Evolutionary conservation across 164 flowering plant species (phyloP).

Genomic region (Nymphaea colorata): DNA sequence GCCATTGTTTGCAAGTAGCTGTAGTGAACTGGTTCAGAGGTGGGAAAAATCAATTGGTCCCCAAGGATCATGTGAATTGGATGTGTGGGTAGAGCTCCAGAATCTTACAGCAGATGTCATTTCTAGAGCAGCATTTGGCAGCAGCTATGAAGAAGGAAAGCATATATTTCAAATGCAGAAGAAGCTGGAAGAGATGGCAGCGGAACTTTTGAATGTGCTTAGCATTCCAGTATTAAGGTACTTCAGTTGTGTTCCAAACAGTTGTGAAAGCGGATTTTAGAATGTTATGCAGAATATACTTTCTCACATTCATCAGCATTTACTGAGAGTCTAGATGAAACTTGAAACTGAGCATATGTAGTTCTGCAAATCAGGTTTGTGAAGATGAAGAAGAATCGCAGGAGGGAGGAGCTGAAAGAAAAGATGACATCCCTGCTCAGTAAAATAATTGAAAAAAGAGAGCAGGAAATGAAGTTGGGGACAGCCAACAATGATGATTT

Average conservation of each 20-base stretch:
- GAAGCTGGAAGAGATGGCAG: slow-evolving; percentile 5
- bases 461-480: slow-evolving; percentile 6
- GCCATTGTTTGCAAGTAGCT: slow-evolving; percentile 14
- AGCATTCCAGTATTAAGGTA: no score
- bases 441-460: slow-evolving; percentile 9
- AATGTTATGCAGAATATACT: no score
- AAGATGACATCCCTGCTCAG: slow-evolving; percentile 2
- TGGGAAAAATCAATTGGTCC: slow-evolving; percentile 13
- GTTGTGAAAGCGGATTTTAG: slow-evolving; percentile 3
- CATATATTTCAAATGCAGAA: slow-evolving; percentile 16
- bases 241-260: background rate
- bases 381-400: slow-evolving; percentile 9
- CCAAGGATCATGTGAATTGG: slow-evolving; percentile 12
- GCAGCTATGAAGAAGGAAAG: slow-evolving; percentile 24
- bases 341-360: no score
- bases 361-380: slow-evolving; percentile 4
- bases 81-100: slow-evolving; percentile 18
- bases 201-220: no score
- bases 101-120: slow-evolving; percentile 19
- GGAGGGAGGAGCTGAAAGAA: slow-evolving; percentile 4
- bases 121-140: slow-evolving; percentile 25
- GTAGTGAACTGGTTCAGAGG: slow-evolving; percentile 8
- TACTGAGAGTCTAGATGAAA: no score
- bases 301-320: no score
- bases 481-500: slow-evolving; percentile 5